Conservation (phyloP, 129 eudicot species). For the Flaveria trinervia region DNA sequence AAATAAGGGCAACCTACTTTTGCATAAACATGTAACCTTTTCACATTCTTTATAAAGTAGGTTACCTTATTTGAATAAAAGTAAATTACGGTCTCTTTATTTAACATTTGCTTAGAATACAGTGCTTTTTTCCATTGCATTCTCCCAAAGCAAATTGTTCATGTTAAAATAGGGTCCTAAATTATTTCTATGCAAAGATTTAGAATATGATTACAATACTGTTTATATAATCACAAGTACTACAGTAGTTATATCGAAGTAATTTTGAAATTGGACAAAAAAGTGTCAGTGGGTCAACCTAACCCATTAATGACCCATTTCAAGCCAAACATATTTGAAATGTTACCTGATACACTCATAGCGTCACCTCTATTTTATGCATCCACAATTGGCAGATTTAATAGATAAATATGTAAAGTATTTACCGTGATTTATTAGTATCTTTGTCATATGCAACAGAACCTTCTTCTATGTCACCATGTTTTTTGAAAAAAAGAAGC, state of each 20-base stretch:
- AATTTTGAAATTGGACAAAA: neutral
- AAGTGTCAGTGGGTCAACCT: neutral
- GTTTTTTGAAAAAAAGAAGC: constrained; percentile 50
- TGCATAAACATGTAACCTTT: neutral
- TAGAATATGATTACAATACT: neutral
- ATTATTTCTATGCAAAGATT: neutral
- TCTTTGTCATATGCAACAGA: constrained; percentile 83
- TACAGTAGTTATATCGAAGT: neutral
- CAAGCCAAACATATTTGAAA: neutral
- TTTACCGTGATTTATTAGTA: constrained; percentile 62
- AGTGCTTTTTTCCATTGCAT: no score
- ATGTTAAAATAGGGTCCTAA: neutral
- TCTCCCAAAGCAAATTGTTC: no score
- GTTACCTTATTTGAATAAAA: neutral
- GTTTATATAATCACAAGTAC: neutral
- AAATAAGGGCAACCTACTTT: neutral
- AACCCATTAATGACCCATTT: neutral
- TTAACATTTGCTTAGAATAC: neutral
- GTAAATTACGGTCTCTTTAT: neutral
- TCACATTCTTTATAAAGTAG: neutral
- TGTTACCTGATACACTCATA: neutral
- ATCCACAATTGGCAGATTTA: neutral
- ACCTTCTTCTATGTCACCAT: constrained; percentile 79
- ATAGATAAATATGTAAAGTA: neutral
- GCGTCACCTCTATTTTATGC: neutral